Percentiles rank a stretch among this genome's conserved stretches.
Evolutionary conservation across 139 green algal species (phyloP).

Genomic region (Nannochloris sp.): DNA sequence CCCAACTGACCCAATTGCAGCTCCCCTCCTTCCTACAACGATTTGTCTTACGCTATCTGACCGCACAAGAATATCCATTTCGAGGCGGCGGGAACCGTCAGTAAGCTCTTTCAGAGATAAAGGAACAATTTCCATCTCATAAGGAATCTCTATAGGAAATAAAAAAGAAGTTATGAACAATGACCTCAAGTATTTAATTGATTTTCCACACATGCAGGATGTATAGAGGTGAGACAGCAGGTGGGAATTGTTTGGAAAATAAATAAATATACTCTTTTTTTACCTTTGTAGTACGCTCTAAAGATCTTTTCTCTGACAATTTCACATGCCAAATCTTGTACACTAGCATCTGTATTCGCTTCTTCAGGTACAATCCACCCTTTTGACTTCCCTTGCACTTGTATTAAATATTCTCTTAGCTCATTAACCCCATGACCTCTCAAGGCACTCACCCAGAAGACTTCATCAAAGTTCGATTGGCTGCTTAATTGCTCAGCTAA

Average conservation of each 20-base stretch:
- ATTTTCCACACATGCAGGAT: too few species aligned
- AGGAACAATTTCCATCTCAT: slow-evolving; percentile 5
- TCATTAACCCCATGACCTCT: slow-evolving; percentile 12
- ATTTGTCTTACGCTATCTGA: slow-evolving; percentile 23
- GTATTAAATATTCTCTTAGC: slow-evolving; percentile 2
- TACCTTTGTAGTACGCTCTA: slow-evolving; percentile 21
- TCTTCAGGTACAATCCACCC: slow-evolving; percentile 17
- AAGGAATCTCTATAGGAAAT: slow-evolving; percentile 26
- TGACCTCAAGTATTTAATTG: too few species aligned
- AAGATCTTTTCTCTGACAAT: slow-evolving; percentile 47
- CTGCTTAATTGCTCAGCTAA: slow-evolving; percentile 5
- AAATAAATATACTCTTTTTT: neutral
- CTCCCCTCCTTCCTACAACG: slow-evolving; percentile 27
- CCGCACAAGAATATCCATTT: slow-evolving; percentile 31
- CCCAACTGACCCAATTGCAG: slow-evolving; percentile 14
- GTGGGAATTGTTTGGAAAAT: too few species aligned
- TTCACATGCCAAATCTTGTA: slow-evolving; percentile 34
- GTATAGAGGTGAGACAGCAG: too few species aligned
- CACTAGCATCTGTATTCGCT: slow-evolving; percentile 16
- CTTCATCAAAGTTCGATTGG: slow-evolving; percentile 9
- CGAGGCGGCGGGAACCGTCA: slow-evolving; percentile 26
- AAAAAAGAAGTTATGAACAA: neutral
- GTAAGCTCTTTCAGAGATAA: slow-evolving; percentile 1
- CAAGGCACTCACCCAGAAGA: slow-evolving; percentile 22
- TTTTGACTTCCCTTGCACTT: too few species aligned